A percentile compares a stretch with the other conserved stretches of the same genome.
Evolutionary conservation across 108 stramenopile species (phyloP).

Genomic region (Nitzschia sp.): DNA sequence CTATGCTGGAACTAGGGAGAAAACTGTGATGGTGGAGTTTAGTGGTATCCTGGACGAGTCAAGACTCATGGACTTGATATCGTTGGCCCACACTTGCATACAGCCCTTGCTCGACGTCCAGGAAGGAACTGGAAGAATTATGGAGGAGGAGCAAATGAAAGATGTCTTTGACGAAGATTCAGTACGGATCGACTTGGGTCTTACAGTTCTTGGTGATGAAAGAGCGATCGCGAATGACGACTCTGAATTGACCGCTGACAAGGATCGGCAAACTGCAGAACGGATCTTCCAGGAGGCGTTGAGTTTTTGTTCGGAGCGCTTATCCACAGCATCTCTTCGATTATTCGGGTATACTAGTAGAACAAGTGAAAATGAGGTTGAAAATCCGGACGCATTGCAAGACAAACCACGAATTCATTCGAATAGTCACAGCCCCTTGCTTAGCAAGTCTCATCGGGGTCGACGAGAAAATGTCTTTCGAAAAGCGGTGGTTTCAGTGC

Average conservation of each 20-base stretch:
- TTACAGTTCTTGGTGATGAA: conserved; percentile 7
- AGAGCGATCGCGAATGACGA: background rate
- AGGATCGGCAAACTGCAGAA: conserved; percentile 10
- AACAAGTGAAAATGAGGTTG: background rate
- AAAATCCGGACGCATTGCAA: background rate
- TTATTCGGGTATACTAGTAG: background rate
- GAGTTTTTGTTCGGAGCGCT: conserved; percentile 1
- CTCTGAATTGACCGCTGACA: conserved; percentile 1
- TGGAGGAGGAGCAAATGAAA: conserved; percentile 6
- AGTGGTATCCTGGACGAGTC: conserved; percentile 37
- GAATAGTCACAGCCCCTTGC: conserved; percentile 13
- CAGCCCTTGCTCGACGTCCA: conserved; percentile 49
- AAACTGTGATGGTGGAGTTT: conserved; percentile 61
- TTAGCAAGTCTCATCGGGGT: conserved; percentile 33
- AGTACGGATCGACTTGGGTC: conserved; percentile 37
- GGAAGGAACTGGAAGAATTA: conserved; percentile 16
- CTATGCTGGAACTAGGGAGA: conserved; percentile 60
- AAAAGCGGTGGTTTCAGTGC: conserved; percentile 24
- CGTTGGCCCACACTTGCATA: conserved; percentile 48
- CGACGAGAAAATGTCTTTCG: conserved; percentile 33
- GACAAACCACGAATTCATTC: conserved; percentile 17
- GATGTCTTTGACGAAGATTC: conserved; percentile 33
- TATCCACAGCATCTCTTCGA: background rate
- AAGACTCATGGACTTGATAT: conserved; percentile 38
- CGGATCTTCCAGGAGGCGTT: conserved; percentile 11